A percentile compares a stretch with the other conserved stretches of the same genome.
Evolutionary conservation across 345 rosid species (phyloP).

Genomic region (Gossypium arboreum): DNA sequence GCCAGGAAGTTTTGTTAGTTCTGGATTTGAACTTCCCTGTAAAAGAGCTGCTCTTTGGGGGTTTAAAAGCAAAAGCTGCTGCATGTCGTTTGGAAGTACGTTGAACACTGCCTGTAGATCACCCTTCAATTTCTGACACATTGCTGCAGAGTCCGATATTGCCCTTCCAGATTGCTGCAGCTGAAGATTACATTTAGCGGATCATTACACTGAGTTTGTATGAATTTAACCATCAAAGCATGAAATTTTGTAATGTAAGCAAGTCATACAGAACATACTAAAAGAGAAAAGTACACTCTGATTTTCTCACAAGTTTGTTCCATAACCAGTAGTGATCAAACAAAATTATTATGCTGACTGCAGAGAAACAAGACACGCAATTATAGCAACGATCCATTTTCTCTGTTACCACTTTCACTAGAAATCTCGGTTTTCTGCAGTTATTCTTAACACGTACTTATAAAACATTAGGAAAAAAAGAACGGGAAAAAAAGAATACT

Average conservation of each 20-base stretch:
- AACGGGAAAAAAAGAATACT: background rate
- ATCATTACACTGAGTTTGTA: background rate
- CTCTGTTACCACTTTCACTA: background rate
- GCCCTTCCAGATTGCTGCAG: slow-evolving; percentile 45
- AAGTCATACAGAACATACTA: background rate
- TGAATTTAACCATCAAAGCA: background rate
- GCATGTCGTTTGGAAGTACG: slow-evolving; percentile 47
- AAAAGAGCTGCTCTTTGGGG: slow-evolving; percentile 80
- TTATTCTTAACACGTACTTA: background rate
- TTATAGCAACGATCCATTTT: background rate
- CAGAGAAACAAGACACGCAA: background rate
- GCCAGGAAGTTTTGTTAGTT: slow-evolving; percentile 29
- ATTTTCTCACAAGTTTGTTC: background rate
- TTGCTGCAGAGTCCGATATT: slow-evolving; percentile 35
- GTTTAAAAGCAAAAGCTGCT: slow-evolving; percentile 33
- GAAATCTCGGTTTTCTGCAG: background rate
- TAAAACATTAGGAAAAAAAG: background rate
- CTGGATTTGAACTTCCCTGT: slow-evolving; percentile 29
- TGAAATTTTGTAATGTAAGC: background rate
- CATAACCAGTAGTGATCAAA: background rate
- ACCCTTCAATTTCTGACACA: slow-evolving; percentile 63
- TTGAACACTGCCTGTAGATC: slow-evolving; percentile 71
- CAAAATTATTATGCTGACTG: background rate
- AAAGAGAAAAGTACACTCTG: background rate
- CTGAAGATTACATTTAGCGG: slow-evolving; percentile 33